A percentile compares a stretch with the other conserved stretches of the same genome.
phyloP scores from a whole-genome alignment of 257 asterid genomes.

The Fraxinus quadrangulata region DNA sequence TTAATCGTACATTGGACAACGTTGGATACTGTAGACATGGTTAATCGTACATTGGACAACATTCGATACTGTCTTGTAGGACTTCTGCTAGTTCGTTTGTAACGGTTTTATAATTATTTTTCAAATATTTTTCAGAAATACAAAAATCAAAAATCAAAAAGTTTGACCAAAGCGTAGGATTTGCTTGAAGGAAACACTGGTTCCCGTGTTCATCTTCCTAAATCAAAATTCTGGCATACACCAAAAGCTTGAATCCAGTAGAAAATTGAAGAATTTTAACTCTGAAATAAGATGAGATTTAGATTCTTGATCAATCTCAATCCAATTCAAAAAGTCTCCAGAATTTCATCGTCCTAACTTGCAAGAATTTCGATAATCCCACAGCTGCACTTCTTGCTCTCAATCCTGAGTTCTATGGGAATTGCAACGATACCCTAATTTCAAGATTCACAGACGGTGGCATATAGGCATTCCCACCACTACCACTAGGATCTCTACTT shows the following conservation, averaged over 20 bases:
- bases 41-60: too few species aligned
- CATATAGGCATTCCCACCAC: slow-evolving; percentile 71
- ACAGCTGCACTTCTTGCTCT: slow-evolving; percentile 26
- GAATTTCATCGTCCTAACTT: slow-evolving; percentile 27
- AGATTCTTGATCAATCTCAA: slow-evolving; percentile 45
- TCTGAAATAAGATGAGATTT: slow-evolving; percentile 44
- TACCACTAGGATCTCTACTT: slow-evolving; percentile 45
- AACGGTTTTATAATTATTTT: too few species aligned
- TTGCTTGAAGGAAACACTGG: neutral
- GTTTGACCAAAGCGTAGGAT: neutral
- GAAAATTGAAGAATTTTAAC: too few species aligned
- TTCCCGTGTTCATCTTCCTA: neutral
- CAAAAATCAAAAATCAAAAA: neutral
- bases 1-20: too few species aligned
- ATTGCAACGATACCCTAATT: slow-evolving; percentile 45
- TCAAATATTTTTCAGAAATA: too few species aligned
- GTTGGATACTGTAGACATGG: too few species aligned
- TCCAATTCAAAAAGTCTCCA: slow-evolving; percentile 37
- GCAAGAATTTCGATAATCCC: slow-evolving; percentile 20
- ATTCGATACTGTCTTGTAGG: too few species aligned
- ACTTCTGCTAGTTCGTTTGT: too few species aligned
- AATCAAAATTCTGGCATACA: neutral
- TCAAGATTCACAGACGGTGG: slow-evolving; percentile 63
- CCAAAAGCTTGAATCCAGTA: too few species aligned
- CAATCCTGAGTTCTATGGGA: slow-evolving; percentile 27